Evolutionary conservation across 257 asterid genomes (phyloP).

Genomic region (Perilla frutescens): DNA sequence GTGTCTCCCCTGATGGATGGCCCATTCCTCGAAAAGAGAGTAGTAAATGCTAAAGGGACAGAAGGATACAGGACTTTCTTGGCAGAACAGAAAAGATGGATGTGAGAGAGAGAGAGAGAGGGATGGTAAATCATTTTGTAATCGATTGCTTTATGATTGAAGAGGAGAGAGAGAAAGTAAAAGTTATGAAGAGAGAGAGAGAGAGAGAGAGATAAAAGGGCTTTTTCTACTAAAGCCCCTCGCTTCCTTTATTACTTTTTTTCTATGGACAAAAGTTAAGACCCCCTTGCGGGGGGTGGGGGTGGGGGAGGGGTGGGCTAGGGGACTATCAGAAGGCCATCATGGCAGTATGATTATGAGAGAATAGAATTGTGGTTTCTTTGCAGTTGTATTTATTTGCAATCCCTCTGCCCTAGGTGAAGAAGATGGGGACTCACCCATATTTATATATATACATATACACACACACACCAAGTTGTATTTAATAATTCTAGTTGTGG

Average conservation of each 20-base stretch:
- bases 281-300: background rate
- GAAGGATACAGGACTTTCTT: conserved; percentile 80
- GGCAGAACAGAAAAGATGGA: conserved; percentile 87
- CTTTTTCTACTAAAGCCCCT: conserved; percentile 45
- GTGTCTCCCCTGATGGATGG: conserved; percentile 50
- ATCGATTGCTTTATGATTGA: conserved; percentile 95
- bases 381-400: conserved; percentile 72
- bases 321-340: conserved; percentile 57
- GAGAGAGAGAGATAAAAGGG: conserved; percentile 34
- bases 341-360: conserved; percentile 81
- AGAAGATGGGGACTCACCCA: conserved; percentile 18
- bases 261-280: conserved; percentile 61
- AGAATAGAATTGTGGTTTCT: conserved; percentile 96
- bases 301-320: background rate
- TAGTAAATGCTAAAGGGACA: conserved; percentile 69
- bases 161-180: conserved; percentile 31
- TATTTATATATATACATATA: background rate
- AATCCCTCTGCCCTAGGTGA: conserved; percentile 66
- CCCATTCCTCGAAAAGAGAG: conserved; percentile 75
- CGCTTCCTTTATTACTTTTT: conserved; percentile 45
- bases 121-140: conserved; percentile 76
- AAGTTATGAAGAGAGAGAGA: conserved; percentile 29
- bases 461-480: background rate
- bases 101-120: conserved; percentile 60
- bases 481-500: too few relatives aligned